phyloP scores from a whole-genome alignment of 2,329 filamentous ascomycete genomes.

The Colletotrichum tamarilloi region DNA sequence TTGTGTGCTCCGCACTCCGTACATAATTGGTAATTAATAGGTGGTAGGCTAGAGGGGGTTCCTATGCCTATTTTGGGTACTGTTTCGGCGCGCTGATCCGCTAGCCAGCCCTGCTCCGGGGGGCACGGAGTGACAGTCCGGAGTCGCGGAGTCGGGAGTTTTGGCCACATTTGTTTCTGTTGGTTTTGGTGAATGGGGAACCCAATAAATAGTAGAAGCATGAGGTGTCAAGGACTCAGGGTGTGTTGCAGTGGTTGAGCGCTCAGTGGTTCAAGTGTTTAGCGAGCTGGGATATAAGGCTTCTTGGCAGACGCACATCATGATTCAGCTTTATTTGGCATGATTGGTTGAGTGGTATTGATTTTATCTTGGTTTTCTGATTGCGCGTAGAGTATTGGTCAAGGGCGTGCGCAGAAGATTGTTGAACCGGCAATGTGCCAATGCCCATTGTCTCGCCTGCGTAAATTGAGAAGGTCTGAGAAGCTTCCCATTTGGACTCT shows the following conservation, averaged over 20 bases:
- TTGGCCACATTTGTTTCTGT: conserved; percentile 17
- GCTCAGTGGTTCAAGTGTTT: background rate
- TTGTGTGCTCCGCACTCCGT: too few species aligned
- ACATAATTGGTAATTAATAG: too few species aligned
- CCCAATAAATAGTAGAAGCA: too few species aligned
- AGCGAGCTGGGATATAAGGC: background rate
- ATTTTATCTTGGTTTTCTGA: background rate
- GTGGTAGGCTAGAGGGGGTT: background rate
- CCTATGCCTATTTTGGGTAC: conserved; percentile 12
- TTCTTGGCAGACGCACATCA: conserved; percentile 25
- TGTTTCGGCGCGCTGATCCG: conserved; percentile 35
- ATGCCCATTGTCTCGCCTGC: background rate
- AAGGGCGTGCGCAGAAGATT: background rate
- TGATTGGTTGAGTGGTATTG: background rate
- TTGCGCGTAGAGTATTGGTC: background rate
- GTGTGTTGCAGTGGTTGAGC: background rate
- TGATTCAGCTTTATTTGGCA: conserved; percentile 12
- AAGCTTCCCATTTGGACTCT: background rate
- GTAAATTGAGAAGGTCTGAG: background rate
- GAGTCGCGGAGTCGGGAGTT: conserved; percentile 18
- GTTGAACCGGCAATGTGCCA: background rate
- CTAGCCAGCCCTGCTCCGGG: conserved; percentile 23
- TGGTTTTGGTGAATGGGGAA: conserved; percentile 3
- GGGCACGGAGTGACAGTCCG: conserved; percentile 25
- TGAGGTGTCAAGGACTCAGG: background rate